phyloP scores from a whole-genome alignment of 73 alveolate genomes.

The Blepharisma japonicum region DNA sequence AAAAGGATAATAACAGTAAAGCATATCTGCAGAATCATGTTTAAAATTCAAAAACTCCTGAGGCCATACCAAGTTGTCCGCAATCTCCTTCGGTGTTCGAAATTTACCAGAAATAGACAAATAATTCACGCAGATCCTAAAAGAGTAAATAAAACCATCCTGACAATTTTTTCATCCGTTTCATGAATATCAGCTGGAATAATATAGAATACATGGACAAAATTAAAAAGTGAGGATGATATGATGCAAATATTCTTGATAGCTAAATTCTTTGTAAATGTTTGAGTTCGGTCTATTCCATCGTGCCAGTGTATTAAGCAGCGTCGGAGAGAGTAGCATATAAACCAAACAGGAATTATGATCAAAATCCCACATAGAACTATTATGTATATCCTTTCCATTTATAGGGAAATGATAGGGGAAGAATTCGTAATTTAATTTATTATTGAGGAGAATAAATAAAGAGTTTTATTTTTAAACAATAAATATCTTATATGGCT shows the following conservation, averaged over 20 bases:
- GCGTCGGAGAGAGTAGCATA: neutral
- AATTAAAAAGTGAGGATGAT: neutral
- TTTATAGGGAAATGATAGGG: too few relatives aligned
- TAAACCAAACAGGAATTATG: conserved; percentile 12
- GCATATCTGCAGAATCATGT: neutral
- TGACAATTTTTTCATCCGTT: neutral
- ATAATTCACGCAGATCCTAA: neutral
- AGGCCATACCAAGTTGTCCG: conserved; percentile 11
- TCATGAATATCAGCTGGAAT: neutral
- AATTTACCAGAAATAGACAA: neutral
- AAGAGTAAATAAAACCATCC: neutral
- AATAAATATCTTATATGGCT: too few relatives aligned
- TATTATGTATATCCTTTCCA: too few relatives aligned
- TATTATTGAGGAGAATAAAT: too few relatives aligned
- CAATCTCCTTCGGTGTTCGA: neutral
- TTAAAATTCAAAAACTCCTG: conserved; percentile 8
- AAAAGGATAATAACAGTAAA: neutral
- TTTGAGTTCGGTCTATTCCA: neutral
- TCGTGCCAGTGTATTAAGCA: neutral
- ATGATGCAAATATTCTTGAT: neutral
- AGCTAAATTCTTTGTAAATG: neutral
- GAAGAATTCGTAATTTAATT: too few relatives aligned
- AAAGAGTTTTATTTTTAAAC: too few relatives aligned
- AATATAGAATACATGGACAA: neutral
- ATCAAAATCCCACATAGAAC: neutral